phyloP scores from a whole-genome alignment of 208 protist genomes.

The Crithidia fasciculata region DNA sequence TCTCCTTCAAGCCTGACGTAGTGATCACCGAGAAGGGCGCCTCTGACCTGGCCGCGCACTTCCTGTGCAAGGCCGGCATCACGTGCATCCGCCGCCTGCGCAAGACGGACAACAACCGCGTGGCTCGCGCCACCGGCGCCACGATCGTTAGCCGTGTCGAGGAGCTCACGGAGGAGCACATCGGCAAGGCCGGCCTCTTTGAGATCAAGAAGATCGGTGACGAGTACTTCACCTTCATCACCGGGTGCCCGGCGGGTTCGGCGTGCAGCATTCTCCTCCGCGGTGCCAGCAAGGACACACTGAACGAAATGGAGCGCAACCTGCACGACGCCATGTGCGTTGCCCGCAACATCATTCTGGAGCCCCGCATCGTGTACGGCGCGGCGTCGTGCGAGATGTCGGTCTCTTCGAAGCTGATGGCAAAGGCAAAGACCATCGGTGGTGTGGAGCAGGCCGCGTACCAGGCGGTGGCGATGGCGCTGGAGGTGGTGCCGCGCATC shows the following conservation, averaged over 20 bases:
- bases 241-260: constrained; percentile 97
- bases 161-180: constrained; percentile 97
- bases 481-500: constrained; percentile 98
- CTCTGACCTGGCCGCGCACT: constrained; percentile 99
- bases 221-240: constrained; percentile 99
- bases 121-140: constrained; percentile 98
- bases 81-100: constrained; percentile 98
- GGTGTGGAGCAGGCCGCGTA: constrained; percentile 98
- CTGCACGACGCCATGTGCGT: constrained; percentile 99
- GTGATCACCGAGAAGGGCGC: constrained; percentile 99
- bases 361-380: constrained; percentile 98
- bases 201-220: constrained; percentile 99
- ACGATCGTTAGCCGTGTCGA: constrained; percentile 98
- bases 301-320: constrained; percentile 99
- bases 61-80: constrained; percentile 97
- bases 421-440: constrained; percentile 95
- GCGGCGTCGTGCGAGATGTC: constrained; percentile 99
- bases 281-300: constrained; percentile 99
- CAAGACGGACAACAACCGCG: constrained; percentile 99
- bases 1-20: constrained; percentile 98
- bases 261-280: constrained; percentile 99
- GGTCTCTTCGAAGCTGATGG: constrained; percentile 91
- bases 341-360: constrained; percentile 97
- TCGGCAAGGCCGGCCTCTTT: constrained; percentile 98
- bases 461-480: constrained; percentile 94